Evolutionary conservation across 371 early-diverging fungal species (phyloP), one percentile per base, ranked within the genome.

Genomic region (Thermomucor indicae-seudaticae): DNA sequence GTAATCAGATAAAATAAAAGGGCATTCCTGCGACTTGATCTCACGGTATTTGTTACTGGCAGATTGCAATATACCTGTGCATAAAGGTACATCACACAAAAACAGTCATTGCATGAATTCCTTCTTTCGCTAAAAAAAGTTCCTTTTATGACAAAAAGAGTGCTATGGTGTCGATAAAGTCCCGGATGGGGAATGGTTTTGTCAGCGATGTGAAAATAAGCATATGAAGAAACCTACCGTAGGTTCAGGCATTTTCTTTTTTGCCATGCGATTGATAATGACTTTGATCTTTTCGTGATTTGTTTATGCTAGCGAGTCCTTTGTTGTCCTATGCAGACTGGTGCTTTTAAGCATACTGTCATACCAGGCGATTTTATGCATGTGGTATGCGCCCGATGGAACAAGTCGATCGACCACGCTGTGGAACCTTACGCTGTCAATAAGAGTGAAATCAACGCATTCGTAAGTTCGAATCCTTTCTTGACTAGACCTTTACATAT

Each of bases 361-460:
- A 54, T 60, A n/a, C 63, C 70, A 27, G 78, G 72, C 12, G 61
- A 68, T 42, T 83, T 73, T 48, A 78, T 81, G 55, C 83, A 83
- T 49, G 71, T 75, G 5, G 77, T 79, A 7, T 83, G 83, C 54
- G 81, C 81, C 4, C 52, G 68, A 28, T 79, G 77, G 66, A 69
- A 72, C 39, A 72, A 75, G 46, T 47, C 51, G 1, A 62, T 72
- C 20, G 57, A 62, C 19, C 53, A 65, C 19, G 57, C 65, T 10
- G 57, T 55, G 8, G 77, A 78, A 17, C 72, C 76, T 2, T 77
- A 77, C 43, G 44, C 27, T 17, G 57, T 75, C 1, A 61, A 52
- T 10, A 51, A 55, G 19, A 46, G 50, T 16, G 38, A 53, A 19
- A 23, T 71, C 17, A 55, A 57, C 45, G 29, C 25, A 47, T 41